Base-by-base conservation (phyloP, 345 rosid species). In the Camelina sativa region DNA sequence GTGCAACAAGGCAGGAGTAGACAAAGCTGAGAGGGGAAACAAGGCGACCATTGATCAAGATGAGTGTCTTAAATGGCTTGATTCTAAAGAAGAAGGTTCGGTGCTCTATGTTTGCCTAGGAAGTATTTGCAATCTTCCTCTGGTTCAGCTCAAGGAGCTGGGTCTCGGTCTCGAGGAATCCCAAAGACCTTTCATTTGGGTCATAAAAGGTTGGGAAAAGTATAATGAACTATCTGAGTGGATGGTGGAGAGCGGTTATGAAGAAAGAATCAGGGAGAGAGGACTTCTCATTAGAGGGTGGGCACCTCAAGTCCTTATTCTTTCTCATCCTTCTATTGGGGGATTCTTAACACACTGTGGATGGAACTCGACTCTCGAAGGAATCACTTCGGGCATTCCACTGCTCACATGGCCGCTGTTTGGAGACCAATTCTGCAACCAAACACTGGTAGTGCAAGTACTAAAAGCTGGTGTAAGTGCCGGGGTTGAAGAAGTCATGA, bases 161-260 rank as follows among this genome's bases (percentile, higher is more conserved):
- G 87, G 87, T 0, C 16, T 83, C 35, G 92, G 85, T 7, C 63
- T 88, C 1, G 88, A 83, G 32, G 80, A 79, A 43, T 80, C 88
- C 0, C 67, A 75, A 38, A 69, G 20, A 56, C 85, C 85, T 9
- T 88, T 91, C 69, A 70, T 91, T 13, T 91, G 89, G 97, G 92
- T 84, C 7, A 77, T 77, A 6, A 82, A 83, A 78, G 69, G 81
- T 4, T 82, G 76, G 19, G 78, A 76, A 8, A 71, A 67, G 35
- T 34, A 69, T 0, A 56, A 66, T 13, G 83, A 80, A 55, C 23
- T 85, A 1, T 70, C 64, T 40, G 58, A 74, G 25, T 80, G 84
- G 85, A 37, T 83, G 4, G 11, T 0, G 6, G 78, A 83, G 32
- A 71, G 72, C 2, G 65, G 76, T 0, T 76, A 54, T 3, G 75